These are phyloP conservation scores for Cenococcum geophilum DNA, from an alignment of 495 filamentous ascomycete genomes.

Conservation along the genomic window DNA sequence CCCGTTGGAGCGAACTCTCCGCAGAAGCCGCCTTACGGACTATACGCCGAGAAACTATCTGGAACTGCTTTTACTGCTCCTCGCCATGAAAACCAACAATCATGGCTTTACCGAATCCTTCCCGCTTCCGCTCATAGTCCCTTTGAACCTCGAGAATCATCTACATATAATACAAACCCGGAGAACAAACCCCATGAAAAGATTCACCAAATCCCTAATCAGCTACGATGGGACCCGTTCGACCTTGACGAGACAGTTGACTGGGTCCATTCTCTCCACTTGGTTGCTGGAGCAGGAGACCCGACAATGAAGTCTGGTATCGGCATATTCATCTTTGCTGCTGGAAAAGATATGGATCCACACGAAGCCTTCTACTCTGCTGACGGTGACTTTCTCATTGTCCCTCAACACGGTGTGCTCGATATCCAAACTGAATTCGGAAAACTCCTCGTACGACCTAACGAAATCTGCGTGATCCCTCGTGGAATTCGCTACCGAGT, in stretches of 20 bases:
- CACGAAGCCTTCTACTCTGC: slow-evolving; percentile 79
- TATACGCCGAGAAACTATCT: slow-evolving; percentile 91
- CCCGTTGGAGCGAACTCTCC: slow-evolving; percentile 76
- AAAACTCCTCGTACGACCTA: slow-evolving; percentile 71
- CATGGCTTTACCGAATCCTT: slow-evolving; percentile 91
- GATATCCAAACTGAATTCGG: slow-evolving; percentile 86
- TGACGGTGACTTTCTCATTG: slow-evolving; percentile 83
- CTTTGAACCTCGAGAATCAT: slow-evolving; percentile 54
- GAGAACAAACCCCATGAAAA: slow-evolving; percentile 44
- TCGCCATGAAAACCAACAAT: slow-evolving; percentile 78
- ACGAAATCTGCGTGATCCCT: slow-evolving; percentile 85
- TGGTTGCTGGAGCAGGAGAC: slow-evolving; percentile 78
- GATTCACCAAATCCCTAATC: slow-evolving; percentile 69
- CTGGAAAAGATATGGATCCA: slow-evolving; percentile 68
- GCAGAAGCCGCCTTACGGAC: slow-evolving; percentile 74
- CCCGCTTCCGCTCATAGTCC: slow-evolving; percentile 75
- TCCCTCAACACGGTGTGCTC: slow-evolving; percentile 74
- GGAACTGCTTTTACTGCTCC: slow-evolving; percentile 92
- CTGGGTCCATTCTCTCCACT: slow-evolving; percentile 70
- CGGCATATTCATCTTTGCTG: slow-evolving; percentile 77
- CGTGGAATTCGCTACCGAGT: slow-evolving; percentile 77
- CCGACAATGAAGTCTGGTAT: slow-evolving; percentile 73
- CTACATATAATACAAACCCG: slow-evolving; percentile 49
- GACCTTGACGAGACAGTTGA: slow-evolving; percentile 66
- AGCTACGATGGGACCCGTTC: slow-evolving; percentile 88